phyloP scores from a whole-genome alignment of 140 eudicot genomes.

The Ambrosia hybrid region DNA sequence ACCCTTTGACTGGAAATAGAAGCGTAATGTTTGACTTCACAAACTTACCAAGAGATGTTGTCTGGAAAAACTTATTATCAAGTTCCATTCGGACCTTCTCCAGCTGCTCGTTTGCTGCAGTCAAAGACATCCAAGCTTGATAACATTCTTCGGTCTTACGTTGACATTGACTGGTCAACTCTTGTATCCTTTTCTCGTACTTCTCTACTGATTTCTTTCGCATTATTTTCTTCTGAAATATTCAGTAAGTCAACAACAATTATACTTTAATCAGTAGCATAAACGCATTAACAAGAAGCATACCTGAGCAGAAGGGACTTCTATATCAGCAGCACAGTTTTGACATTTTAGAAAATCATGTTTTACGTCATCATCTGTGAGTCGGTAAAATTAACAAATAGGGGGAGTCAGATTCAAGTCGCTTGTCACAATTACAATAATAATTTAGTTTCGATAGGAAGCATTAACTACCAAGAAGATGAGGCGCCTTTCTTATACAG shows the following conservation, averaged over 20 bases:
- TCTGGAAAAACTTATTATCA: conserved; percentile 45
- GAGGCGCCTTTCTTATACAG: conserved; percentile 75
- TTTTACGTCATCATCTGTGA: conserved; percentile 44
- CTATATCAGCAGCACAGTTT: conserved; percentile 72
- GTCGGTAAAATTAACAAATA: background rate
- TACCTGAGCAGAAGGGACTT: conserved; percentile 85
- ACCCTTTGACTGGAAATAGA: background rate
- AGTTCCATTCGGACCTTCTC: conserved; percentile 85
- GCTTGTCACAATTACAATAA: background rate
- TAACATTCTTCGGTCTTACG: conserved; percentile 84
- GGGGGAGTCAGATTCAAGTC: conserved; percentile 6
- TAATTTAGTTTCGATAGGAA: background rate
- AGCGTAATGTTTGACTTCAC: background rate
- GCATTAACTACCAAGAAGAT: conserved; percentile 39
- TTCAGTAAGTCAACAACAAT: conserved; percentile 12
- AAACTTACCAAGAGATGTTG: conserved; percentile 79
- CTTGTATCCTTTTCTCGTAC: conserved; percentile 85
- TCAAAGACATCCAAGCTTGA: conserved; percentile 97
- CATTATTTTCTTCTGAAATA: conserved; percentile 55
- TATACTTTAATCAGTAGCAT: conserved; percentile 1
- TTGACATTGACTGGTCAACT: conserved; percentile 63
- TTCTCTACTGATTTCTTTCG: conserved; percentile 63
- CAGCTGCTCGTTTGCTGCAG: conserved; percentile 79
- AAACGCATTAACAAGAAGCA: background rate
- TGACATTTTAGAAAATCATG: conserved; percentile 60